These are phyloP conservation scores for Astrothelium subdiscretum DNA, from an alignment of 495 filamentous ascomycete genomes.

Conservation along the genomic window DNA sequence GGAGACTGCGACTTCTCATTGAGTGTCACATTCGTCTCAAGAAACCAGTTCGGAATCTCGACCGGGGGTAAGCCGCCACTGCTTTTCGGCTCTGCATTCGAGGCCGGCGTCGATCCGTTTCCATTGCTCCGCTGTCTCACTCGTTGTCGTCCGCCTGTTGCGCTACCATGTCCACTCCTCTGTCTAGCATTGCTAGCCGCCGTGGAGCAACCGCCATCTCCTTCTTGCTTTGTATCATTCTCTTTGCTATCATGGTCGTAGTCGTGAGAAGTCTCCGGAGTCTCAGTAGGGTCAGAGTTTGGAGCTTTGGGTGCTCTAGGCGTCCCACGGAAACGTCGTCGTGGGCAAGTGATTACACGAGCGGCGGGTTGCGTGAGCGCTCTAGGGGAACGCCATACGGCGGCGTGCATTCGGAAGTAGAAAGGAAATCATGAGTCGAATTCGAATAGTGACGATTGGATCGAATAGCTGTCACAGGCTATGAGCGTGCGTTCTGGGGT, in stretches of 20 bases:
- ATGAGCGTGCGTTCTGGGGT: no score
- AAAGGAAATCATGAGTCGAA: background rate
- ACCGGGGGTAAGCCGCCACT: slow-evolving; percentile 12
- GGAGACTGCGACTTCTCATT: slow-evolving; percentile 12
- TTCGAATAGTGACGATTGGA: background rate
- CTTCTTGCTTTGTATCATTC: background rate
- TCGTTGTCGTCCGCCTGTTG: background rate
- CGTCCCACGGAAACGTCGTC: background rate
- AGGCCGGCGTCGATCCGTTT: slow-evolving; percentile 21
- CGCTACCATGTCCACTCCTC: background rate
- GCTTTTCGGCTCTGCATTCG: slow-evolving; percentile 19
- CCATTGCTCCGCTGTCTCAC: slow-evolving; percentile 8
- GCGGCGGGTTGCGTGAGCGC: background rate
- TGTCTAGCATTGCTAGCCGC: background rate
- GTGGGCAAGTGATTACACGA: background rate
- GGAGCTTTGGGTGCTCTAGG: background rate
- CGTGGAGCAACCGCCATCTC: background rate
- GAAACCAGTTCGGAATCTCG: slow-evolving; percentile 32
- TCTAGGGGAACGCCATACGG: background rate
- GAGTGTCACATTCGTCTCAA: slow-evolving; percentile 27
- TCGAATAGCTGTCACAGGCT: background rate
- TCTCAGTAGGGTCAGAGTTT: background rate
- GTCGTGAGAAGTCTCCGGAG: background rate
- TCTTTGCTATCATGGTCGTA: background rate
- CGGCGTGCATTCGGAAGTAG: background rate